Conservation (phyloP, 2,329 filamentous ascomycete genomes). For the Fusarium sp. region DNA sequence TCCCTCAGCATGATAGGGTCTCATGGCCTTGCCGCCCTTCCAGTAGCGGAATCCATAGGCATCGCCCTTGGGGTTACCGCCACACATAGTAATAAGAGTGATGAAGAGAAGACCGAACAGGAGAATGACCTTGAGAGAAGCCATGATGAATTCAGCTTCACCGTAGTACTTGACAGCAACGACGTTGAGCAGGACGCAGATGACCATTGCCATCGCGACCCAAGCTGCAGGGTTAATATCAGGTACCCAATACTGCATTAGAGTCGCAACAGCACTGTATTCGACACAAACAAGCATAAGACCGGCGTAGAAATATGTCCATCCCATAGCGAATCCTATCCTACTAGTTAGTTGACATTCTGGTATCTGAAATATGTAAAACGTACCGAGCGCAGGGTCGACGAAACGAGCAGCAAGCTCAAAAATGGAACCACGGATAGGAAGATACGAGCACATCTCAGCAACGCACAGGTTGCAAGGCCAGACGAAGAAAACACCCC, state of each 20-base stretch:
- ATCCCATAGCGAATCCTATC: constrained; percentile 63
- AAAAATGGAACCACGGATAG: constrained; percentile 66
- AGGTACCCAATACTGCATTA: constrained; percentile 59
- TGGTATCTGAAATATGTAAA: not conserved
- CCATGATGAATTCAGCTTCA: constrained; percentile 65
- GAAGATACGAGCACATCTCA: constrained; percentile 69
- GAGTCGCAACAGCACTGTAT: constrained; percentile 58
- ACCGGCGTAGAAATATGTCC: constrained; percentile 64
- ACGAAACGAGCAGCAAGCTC: constrained; percentile 67
- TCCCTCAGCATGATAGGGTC: constrained; percentile 56
- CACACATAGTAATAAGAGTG: constrained; percentile 76
- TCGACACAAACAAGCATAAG: constrained; percentile 61
- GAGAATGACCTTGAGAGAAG: constrained; percentile 64
- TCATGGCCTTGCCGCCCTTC: constrained; percentile 52
- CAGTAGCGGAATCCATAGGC: constrained; percentile 74
- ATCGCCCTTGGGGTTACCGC: constrained; percentile 72
- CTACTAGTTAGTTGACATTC: not conserved
- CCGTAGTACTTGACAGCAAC: constrained; percentile 60
- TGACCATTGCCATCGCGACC: constrained; percentile 61
- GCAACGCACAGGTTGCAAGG: constrained; percentile 62
- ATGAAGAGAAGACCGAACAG: constrained; percentile 68
- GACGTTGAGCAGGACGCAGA: constrained; percentile 62
- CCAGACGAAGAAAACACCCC: constrained; percentile 60
- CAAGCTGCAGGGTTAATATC: constrained; percentile 61
- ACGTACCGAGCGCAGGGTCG: constrained; percentile 63